phyloP scores from a whole-genome alignment of 2,329 filamentous ascomycete genomes.

The Monilinia fructigena region DNA sequence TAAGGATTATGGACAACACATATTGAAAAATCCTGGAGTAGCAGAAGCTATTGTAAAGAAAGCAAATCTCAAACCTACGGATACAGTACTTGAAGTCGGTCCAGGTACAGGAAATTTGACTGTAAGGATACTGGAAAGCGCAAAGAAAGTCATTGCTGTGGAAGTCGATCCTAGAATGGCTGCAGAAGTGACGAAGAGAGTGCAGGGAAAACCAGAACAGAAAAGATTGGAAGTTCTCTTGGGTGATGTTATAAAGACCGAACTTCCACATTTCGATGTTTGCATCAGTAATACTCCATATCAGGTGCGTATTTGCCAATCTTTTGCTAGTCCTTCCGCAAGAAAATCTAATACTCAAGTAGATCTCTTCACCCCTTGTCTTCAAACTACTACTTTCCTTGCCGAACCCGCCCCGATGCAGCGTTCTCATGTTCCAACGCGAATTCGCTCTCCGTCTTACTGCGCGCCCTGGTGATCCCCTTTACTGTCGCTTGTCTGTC shows the following conservation, averaged over 20 bases:
- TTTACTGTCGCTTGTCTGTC: slow-evolving; percentile 87
- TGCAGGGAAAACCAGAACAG: slow-evolving; percentile 82
- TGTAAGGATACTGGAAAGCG: slow-evolving; percentile 82
- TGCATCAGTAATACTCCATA: slow-evolving; percentile 71
- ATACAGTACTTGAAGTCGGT: slow-evolving; percentile 87
- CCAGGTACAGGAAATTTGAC: slow-evolving; percentile 89
- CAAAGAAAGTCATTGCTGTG: slow-evolving; percentile 77
- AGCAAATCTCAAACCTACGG: slow-evolving; percentile 84
- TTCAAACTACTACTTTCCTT: slow-evolving; percentile 84
- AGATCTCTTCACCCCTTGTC: slow-evolving; percentile 88
- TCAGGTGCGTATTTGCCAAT: slow-evolving; percentile 47
- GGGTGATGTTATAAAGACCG: slow-evolving; percentile 90
- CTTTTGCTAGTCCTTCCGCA: slow-evolving; percentile 8
- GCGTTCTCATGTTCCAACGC: slow-evolving; percentile 93
- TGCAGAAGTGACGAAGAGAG: slow-evolving; percentile 88
- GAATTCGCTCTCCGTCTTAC: slow-evolving; percentile 91
- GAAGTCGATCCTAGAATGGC: slow-evolving; percentile 92
- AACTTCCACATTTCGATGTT: slow-evolving; percentile 69
- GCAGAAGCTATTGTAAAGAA: slow-evolving; percentile 82
- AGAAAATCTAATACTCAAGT: slow-evolving; percentile 28
- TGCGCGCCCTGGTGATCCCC: slow-evolving; percentile 79
- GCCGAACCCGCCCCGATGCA: slow-evolving; percentile 75
- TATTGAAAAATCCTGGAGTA: slow-evolving; percentile 88
- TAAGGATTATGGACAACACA: slow-evolving; percentile 61
- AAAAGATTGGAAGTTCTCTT: slow-evolving; percentile 84